Evolutionary conservation across 441 rosid genomes (phyloP).

Genomic region (Geranium incanum): DNA sequence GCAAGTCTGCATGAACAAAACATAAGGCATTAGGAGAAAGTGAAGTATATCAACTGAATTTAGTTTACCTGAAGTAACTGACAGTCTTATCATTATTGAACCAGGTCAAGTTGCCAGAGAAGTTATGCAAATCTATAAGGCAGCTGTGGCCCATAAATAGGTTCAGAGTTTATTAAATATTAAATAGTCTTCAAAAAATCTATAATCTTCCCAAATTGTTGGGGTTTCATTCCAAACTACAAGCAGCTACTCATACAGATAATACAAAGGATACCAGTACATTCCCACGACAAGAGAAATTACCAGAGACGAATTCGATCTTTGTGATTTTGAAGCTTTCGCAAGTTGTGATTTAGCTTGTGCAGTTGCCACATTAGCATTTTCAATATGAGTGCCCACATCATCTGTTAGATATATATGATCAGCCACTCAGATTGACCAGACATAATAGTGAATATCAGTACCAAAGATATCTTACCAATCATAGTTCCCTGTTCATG

Average conservation of each 20-base stretch:
- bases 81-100: too few species aligned
- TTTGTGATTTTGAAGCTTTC: conserved; percentile 50
- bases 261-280: background rate
- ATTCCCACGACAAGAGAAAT: background rate
- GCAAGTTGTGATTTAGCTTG: conserved; percentile 49
- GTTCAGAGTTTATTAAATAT: too few species aligned
- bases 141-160: too few species aligned
- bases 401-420: conserved; percentile 37
- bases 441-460: conserved; percentile 1
- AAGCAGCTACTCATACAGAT: background rate
- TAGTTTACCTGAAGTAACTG: too few species aligned
- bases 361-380: conserved; percentile 41
- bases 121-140: too few species aligned
- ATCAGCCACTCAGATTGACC: conserved; percentile 3
- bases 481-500: conserved; percentile 62
- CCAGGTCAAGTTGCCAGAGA: too few species aligned
- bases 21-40: background rate
- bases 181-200: too few species aligned
- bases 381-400: conserved; percentile 47
- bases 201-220: background rate
- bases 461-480: conserved; percentile 35
- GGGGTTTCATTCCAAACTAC: background rate
- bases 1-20: conserved; percentile 48
- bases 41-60: too few species aligned
- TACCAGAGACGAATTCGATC: conserved; percentile 57